A percentile compares a stretch with the other conserved stretches of the same genome.
These are phyloP conservation scores for Crithidia thermophila DNA, from an alignment of 208 protist genomes.

Conservation along the genomic window DNA sequence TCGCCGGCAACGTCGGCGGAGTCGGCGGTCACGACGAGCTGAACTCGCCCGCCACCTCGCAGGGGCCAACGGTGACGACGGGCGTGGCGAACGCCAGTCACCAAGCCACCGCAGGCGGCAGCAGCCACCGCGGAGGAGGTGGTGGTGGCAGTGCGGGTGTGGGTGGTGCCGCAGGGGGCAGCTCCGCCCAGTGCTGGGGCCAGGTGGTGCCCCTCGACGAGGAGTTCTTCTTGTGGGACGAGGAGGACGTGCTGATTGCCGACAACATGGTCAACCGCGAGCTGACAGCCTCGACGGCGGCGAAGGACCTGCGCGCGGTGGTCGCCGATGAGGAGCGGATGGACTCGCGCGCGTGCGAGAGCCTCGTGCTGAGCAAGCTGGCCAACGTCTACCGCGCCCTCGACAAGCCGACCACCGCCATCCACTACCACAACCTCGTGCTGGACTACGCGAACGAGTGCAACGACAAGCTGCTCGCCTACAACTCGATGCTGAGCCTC, in stretches of 20 bases:
- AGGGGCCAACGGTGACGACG: not conserved
- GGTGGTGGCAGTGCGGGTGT: not conserved
- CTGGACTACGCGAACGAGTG: constrained; percentile 70
- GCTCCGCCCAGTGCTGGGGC: constrained; percentile 26
- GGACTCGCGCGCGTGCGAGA: constrained; percentile 58
- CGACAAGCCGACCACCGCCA: constrained; percentile 66
- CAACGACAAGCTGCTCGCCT: constrained; percentile 74
- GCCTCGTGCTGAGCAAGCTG: constrained; percentile 72
- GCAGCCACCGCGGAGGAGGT: not conserved
- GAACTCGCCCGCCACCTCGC: constrained; percentile 2
- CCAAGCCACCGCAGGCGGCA: not conserved
- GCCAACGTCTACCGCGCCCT: constrained; percentile 81
- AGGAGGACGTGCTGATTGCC: constrained; percentile 34
- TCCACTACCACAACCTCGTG: constrained; percentile 80
- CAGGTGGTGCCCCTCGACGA: constrained; percentile 34
- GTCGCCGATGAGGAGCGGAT: constrained; percentile 55
- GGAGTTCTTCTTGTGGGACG: constrained; percentile 41
- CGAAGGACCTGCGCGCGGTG: constrained; percentile 47
- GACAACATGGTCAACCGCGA: constrained; percentile 37
- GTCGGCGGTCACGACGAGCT: constrained; percentile 1
- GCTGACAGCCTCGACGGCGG: constrained; percentile 23
- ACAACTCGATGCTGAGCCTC: constrained; percentile 76
- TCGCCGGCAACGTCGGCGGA: not conserved
- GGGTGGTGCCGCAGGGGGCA: not conserved
- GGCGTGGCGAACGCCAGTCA: constrained; percentile 4